Evolutionary conservation across 345 rosid species (phyloP).

Genomic region (Linum usitatissimum): DNA sequence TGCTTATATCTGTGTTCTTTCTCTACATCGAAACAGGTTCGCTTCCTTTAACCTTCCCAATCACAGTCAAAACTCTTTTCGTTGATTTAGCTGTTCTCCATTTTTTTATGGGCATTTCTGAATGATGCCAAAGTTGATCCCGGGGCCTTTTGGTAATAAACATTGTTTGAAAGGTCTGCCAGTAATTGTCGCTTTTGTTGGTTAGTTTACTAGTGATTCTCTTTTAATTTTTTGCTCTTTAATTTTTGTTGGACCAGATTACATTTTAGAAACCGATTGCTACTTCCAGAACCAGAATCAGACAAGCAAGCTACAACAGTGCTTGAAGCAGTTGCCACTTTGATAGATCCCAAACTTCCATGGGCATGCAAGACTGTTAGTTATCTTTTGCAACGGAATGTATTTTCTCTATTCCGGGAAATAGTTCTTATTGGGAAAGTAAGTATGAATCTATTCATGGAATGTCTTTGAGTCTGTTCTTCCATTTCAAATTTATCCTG

Average conservation of each 20-base stretch:
- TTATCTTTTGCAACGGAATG: slow-evolving; percentile 48
- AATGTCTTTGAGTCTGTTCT: neutral
- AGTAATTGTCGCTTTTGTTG: neutral
- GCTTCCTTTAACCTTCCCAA: slow-evolving; percentile 8
- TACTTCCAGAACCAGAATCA: slow-evolving; percentile 33
- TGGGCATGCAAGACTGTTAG: slow-evolving; percentile 75
- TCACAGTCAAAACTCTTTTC: neutral
- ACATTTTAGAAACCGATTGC: slow-evolving; percentile 48
- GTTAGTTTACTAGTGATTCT: slow-evolving; percentile 9
- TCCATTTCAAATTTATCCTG: neutral
- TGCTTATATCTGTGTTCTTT: slow-evolving; percentile 58
- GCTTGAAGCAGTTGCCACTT: slow-evolving; percentile 51
- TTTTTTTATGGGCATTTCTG: neutral
- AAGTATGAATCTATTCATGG: slow-evolving; percentile 3
- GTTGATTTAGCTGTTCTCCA: neutral
- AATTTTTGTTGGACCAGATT: slow-evolving; percentile 30
- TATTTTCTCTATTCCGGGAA: slow-evolving; percentile 50
- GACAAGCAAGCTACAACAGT: slow-evolving; percentile 36
- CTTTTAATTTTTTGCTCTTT: slow-evolving; percentile 13
- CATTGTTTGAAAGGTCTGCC: neutral
- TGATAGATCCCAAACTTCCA: slow-evolving; percentile 75
- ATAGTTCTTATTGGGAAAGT: slow-evolving; percentile 58
- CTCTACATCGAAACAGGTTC: slow-evolving; percentile 77
- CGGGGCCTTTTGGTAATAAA: neutral
- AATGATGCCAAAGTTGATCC: neutral